Percentiles rank a stretch among this genome's conserved stretches.
These are phyloP conservation scores for Ophiobolus disseminans DNA, from an alignment of 2,329 filamentous ascomycete species.

Conservation along the genomic window DNA sequence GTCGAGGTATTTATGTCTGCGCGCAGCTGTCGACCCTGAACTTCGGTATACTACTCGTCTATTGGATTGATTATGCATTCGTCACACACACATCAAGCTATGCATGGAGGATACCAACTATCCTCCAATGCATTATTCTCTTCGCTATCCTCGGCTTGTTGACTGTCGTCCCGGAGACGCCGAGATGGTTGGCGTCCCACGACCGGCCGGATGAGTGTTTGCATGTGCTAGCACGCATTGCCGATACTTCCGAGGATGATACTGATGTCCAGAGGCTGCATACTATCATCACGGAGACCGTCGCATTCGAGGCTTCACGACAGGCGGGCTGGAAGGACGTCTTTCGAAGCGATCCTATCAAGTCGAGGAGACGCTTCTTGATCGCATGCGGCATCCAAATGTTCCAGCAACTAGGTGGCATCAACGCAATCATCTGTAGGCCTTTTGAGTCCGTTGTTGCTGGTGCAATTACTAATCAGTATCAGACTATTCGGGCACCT, in stretches of 20 bases:
- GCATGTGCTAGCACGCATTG: slow-evolving; percentile 19
- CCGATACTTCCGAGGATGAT: slow-evolving; percentile 11
- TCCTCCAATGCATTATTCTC: slow-evolving; percentile 19
- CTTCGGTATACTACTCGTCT: slow-evolving; percentile 22
- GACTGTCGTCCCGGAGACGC: slow-evolving; percentile 19
- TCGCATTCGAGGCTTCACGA: slow-evolving; percentile 20
- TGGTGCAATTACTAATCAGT: neutral
- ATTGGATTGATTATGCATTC: slow-evolving; percentile 26
- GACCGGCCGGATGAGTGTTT: slow-evolving; percentile 23
- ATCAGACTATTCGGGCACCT: slow-evolving; percentile 23
- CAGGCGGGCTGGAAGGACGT: slow-evolving; percentile 25
- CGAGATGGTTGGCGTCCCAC: slow-evolving; percentile 23
- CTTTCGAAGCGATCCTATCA: slow-evolving; percentile 22
- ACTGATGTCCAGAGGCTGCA: slow-evolving; percentile 20
- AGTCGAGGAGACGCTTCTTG: slow-evolving; percentile 23
- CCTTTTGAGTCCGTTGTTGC: neutral
- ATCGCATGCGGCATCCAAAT: slow-evolving; percentile 25
- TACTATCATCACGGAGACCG: slow-evolving; percentile 23
- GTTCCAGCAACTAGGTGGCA: slow-evolving; percentile 25
- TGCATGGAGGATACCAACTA: slow-evolving; percentile 21
- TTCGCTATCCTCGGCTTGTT: slow-evolving; percentile 13
- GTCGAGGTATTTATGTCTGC: slow-evolving; percentile 25
- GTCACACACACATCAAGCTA: slow-evolving; percentile 21
- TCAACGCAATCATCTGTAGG: slow-evolving; percentile 27
- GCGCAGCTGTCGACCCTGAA: slow-evolving; percentile 25